A percentile compares a stretch with the other conserved stretches of the same genome.
phyloP scores from a whole-genome alignment of 371 early-diverging fungal genomes.

The Rhizopus stolonifer region DNA sequence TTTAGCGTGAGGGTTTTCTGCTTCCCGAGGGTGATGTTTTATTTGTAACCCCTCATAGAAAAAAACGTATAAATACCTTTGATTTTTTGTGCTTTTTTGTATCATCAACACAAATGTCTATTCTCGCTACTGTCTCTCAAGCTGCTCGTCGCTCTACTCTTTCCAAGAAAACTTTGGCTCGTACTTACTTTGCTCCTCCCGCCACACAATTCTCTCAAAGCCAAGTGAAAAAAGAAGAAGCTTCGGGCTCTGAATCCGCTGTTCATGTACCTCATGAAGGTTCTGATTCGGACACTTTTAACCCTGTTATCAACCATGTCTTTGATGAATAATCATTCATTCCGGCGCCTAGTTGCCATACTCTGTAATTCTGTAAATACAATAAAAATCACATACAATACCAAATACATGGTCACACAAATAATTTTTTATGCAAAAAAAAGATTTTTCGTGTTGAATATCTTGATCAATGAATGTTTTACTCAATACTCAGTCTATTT shows the following conservation, averaged over 20 bases:
- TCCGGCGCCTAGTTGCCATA: no score
- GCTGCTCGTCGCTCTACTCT: neutral
- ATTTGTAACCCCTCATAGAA: neutral
- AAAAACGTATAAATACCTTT: neutral
- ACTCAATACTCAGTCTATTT: no score
- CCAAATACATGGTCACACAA: no score
- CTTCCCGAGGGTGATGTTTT: neutral
- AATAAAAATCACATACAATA: no score
- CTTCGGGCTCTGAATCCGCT: constrained; percentile 15
- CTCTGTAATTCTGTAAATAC: no score
- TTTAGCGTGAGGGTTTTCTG: neutral
- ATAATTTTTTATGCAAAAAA: no score
- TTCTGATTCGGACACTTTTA: constrained; percentile 23
- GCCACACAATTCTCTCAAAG: neutral
- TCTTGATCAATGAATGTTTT: no score
- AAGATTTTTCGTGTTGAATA: no score
- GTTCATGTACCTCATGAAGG: constrained; percentile 18
- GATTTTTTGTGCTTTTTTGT: neutral
- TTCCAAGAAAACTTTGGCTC: neutral
- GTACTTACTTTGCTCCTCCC: constrained; percentile 8
- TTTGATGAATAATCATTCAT: constrained; percentile 27
- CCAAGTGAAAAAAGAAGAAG: neutral
- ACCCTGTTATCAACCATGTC: constrained; percentile 28
- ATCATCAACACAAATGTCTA: neutral
- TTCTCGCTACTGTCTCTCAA: neutral